Evolutionary conservation across 208 protist species (phyloP).

Genomic region (Trypanosoma grayi): DNA sequence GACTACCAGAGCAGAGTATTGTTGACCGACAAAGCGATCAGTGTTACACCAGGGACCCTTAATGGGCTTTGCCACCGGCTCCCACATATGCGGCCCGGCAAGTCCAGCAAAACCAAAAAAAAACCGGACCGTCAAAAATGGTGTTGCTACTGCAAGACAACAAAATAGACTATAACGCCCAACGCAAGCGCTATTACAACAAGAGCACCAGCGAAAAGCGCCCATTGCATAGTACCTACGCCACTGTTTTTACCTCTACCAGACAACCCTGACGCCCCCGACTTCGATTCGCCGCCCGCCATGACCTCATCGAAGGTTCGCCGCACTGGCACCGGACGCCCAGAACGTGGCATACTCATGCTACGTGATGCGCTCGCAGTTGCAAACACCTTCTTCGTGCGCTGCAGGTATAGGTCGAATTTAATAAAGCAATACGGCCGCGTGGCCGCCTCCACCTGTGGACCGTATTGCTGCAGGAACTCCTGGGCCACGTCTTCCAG

Average conservation of each 20-base stretch:
- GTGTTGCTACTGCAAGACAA: not conserved
- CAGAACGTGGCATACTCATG: slow-evolving; percentile 5
- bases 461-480: slow-evolving; percentile 37
- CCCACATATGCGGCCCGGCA: no score
- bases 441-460: slow-evolving; percentile 27
- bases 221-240: not conserved
- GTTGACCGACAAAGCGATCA: no score
- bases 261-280: not conserved
- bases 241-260: not conserved
- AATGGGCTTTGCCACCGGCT: no score
- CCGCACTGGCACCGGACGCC: slow-evolving; percentile 2
- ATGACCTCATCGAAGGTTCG: slow-evolving; percentile 27
- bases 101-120: not conserved
- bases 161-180: not conserved
- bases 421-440: slow-evolving; percentile 49
- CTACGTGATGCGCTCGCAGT: slow-evolving; percentile 21
- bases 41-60: no score
- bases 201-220: not conserved
- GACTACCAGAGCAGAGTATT: no score
- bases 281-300: slow-evolving; percentile 2
- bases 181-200: slow-evolving; percentile 2
- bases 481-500: slow-evolving; percentile 35
- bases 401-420: slow-evolving; percentile 44
- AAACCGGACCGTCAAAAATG: no score
- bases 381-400: slow-evolving; percentile 32